phyloP scores from a whole-genome alignment of 2,329 filamentous ascomycete species.

The Fusarium torulosum region DNA sequence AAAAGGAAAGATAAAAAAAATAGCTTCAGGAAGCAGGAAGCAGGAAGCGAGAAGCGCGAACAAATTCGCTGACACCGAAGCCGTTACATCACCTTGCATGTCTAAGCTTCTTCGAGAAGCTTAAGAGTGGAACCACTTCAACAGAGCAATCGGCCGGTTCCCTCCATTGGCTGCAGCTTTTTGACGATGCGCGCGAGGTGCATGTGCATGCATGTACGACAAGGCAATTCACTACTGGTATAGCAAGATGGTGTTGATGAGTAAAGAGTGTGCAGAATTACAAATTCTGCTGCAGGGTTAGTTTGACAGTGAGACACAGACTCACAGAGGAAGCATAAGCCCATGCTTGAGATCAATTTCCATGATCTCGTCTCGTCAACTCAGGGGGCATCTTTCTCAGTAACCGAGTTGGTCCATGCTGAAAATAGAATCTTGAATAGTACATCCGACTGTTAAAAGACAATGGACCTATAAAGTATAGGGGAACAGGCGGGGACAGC shows the following conservation, averaged over 20 bases:
- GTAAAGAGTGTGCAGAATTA: neutral
- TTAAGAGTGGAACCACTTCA: conserved; percentile 15
- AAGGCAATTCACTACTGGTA: neutral
- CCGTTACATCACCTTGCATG: conserved; percentile 46
- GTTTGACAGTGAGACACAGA: neutral
- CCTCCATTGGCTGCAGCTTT: conserved; percentile 17
- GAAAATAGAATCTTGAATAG: conserved; percentile 5
- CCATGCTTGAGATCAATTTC: neutral
- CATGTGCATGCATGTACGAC: conserved; percentile 11
- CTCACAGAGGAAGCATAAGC: neutral
- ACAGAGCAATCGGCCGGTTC: conserved; percentile 36
- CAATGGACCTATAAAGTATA: conserved; percentile 22
- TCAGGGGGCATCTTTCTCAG: conserved; percentile 19
- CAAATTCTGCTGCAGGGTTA: neutral
- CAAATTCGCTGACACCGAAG: conserved; percentile 33
- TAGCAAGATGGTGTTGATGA: conserved; percentile 4
- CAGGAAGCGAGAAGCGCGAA: too few species aligned
- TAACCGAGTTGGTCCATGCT: conserved; percentile 23
- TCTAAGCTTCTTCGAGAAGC: conserved; percentile 29
- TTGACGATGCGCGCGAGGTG: conserved; percentile 10
- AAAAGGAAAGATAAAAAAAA: conserved; percentile 1
- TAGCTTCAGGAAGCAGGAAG: neutral
- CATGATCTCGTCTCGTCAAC: neutral
- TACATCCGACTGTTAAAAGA: conserved; percentile 2
- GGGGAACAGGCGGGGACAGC: conserved; percentile 19